Percentiles rank a stretch among this genome's conserved stretches.
These are phyloP conservation scores for Cutaneotrichosporon spelunceum DNA, from an alignment of 1,284 basidiomycete genomes.

Conservation along the genomic window DNA sequence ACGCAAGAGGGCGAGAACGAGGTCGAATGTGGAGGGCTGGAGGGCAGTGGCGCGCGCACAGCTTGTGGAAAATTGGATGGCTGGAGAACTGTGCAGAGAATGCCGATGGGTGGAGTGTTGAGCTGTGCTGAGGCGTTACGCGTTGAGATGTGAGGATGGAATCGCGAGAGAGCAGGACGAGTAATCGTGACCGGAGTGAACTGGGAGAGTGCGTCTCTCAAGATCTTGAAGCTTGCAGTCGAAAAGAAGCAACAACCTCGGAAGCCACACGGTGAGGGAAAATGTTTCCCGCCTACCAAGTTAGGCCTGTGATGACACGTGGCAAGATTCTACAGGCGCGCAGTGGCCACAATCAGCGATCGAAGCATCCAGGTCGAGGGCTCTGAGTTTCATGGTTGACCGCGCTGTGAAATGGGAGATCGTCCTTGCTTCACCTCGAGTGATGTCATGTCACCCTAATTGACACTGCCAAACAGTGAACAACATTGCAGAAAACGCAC, in stretches of 20 bases:
- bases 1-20: neutral
- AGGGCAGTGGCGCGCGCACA: neutral
- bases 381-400: no score
- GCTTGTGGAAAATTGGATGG: neutral
- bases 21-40: neutral
- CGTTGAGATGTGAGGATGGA: neutral
- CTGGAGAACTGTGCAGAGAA: neutral
- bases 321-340: no score
- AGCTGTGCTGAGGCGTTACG: neutral
- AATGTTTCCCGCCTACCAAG: neutral
- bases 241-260: conserved; percentile 3
- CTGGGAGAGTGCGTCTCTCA: neutral
- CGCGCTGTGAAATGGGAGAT: no score
- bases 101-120: neutral
- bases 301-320: neutral
- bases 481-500: no score
- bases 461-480: no score
- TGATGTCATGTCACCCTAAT: no score
- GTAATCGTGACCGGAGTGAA: neutral
- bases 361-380: neutral
- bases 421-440: no score
- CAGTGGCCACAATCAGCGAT: neutral
- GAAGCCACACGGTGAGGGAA: neutral
- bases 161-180: neutral
- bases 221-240: neutral